phyloP scores from a whole-genome alignment of 768 basidiomycete genomes.

The Omphalotus guepiniiformis region DNA sequence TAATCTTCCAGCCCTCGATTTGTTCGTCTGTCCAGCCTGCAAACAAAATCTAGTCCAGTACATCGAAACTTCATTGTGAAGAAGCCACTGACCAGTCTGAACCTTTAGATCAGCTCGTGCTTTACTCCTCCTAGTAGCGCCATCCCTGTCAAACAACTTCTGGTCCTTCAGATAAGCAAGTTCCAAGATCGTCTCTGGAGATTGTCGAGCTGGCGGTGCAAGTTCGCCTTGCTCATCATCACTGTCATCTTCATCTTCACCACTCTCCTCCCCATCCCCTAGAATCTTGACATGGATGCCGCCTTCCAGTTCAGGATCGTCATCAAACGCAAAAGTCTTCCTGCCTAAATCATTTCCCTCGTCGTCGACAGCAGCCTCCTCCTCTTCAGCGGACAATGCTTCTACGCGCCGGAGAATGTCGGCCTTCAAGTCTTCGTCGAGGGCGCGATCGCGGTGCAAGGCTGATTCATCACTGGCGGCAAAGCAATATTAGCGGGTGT shows the following conservation, averaged over 20 bases:
- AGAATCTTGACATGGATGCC: constrained; percentile 38
- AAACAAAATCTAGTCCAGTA: neutral
- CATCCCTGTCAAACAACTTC: constrained; percentile 74
- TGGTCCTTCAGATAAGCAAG: constrained; percentile 73
- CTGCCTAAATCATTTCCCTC: constrained; percentile 19
- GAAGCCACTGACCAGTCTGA: constrained; percentile 51
- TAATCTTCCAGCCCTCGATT: constrained; percentile 88
- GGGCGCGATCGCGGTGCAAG: constrained; percentile 50
- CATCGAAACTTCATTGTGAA: neutral
- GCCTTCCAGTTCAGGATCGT: constrained; percentile 46
- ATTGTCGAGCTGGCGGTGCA: constrained; percentile 20
- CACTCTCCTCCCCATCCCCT: constrained; percentile 59
- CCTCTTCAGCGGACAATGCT: constrained; percentile 58
- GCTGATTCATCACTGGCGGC: constrained; percentile 36
- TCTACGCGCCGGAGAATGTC: constrained; percentile 79
- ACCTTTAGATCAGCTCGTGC: constrained; percentile 60
- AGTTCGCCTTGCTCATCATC: constrained; percentile 28
- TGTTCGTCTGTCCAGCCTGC: constrained; percentile 78
- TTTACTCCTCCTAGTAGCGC: constrained; percentile 65
- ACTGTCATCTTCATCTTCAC: constrained; percentile 30
- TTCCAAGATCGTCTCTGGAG: constrained; percentile 66
- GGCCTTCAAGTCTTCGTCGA: constrained; percentile 74
- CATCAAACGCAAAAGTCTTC: constrained; percentile 35
- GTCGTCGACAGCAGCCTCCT: constrained; percentile 32
- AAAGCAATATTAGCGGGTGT: neutral